Evolutionary conservation across 2,329 filamentous ascomycete species (phyloP).

Genomic region (Calonectria multiphialidica): DNA sequence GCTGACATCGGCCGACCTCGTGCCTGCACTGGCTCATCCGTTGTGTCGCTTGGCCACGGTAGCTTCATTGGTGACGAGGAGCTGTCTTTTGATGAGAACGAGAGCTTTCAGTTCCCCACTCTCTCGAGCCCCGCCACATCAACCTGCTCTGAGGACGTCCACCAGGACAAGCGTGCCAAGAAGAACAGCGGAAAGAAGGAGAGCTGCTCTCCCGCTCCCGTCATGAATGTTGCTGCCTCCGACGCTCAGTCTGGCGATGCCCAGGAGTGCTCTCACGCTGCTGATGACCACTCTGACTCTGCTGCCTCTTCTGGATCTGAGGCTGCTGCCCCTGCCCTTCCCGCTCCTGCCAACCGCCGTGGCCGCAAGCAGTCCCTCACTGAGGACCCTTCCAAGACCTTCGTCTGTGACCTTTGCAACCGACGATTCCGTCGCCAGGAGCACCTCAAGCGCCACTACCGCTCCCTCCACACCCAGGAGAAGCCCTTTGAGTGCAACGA

Average conservation of each 20-base stretch:
- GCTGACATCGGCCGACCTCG: conserved; percentile 78
- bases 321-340: conserved; percentile 55
- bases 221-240: conserved; percentile 56
- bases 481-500: conserved; percentile 98
- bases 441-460: conserved; percentile 98
- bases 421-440: conserved; percentile 98
- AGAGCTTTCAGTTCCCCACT: conserved; percentile 69
- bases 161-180: conserved; percentile 70
- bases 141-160: conserved; percentile 58
- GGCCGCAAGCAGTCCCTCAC: conserved; percentile 98
- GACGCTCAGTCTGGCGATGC: conserved; percentile 50
- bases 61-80: conserved; percentile 82
- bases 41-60: conserved; percentile 78
- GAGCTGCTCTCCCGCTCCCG: conserved; percentile 47
- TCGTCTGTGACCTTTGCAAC: conserved; percentile 95
- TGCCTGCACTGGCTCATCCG: conserved; percentile 76
- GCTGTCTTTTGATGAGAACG: conserved; percentile 79
- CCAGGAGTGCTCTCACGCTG: conserved; percentile 52
- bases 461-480: conserved; percentile 97
- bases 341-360: conserved; percentile 83
- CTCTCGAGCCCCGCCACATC: conserved; percentile 70
- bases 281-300: conserved; percentile 53
- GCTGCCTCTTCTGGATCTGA: conserved; percentile 58
- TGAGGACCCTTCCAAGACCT: conserved; percentile 98
- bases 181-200: conserved; percentile 62